Evolutionary conservation across 1,284 basidiomycete species (phyloP).

Genomic region (Sphaerobolus stellatus): DNA sequence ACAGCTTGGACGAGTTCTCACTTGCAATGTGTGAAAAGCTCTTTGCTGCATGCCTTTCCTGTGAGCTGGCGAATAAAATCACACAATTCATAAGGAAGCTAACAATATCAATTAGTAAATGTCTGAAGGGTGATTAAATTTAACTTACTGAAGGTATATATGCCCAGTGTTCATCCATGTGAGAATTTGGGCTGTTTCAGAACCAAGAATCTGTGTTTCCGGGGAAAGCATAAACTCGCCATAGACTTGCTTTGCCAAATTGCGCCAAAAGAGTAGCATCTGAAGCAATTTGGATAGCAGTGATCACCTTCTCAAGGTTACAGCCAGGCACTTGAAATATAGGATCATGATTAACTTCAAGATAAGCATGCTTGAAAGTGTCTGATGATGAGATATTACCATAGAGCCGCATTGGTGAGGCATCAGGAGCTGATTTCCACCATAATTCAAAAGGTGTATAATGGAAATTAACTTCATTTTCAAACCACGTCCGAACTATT

Average conservation of each 20-base stretch:
- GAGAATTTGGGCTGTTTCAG: conserved; percentile 14
- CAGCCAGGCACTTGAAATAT: too few species aligned
- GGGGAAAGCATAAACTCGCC: conserved; percentile 21
- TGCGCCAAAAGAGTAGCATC: conserved; percentile 14
- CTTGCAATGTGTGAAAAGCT: conserved; percentile 20
- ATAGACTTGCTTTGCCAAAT: conserved; percentile 18
- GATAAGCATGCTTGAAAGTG: conserved; percentile 26
- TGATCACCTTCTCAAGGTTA: conserved; percentile 1
- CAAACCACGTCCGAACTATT: not conserved
- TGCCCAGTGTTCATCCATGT: conserved; percentile 15
- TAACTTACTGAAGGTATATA: conserved; percentile 20
- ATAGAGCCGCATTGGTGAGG: not conserved
- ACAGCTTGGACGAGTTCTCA: conserved; percentile 27
- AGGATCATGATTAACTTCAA: conserved; percentile 21
- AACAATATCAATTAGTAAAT: conserved; percentile 13
- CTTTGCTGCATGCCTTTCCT: not conserved
- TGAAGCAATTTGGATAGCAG: conserved; percentile 12
- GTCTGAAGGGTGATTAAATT: not conserved
- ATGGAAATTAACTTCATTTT: not conserved
- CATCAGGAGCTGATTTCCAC: not conserved
- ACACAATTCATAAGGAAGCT: conserved; percentile 16
- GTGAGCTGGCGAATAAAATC: conserved; percentile 2
- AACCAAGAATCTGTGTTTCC: conserved; percentile 20
- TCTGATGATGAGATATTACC: conserved; percentile 12
- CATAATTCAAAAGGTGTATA: not conserved